Percentiles rank a stretch among this genome's conserved stretches.
Evolutionary conservation across 75 land plant genomes (phyloP).

Genomic region (Azolla pinnata): DNA sequence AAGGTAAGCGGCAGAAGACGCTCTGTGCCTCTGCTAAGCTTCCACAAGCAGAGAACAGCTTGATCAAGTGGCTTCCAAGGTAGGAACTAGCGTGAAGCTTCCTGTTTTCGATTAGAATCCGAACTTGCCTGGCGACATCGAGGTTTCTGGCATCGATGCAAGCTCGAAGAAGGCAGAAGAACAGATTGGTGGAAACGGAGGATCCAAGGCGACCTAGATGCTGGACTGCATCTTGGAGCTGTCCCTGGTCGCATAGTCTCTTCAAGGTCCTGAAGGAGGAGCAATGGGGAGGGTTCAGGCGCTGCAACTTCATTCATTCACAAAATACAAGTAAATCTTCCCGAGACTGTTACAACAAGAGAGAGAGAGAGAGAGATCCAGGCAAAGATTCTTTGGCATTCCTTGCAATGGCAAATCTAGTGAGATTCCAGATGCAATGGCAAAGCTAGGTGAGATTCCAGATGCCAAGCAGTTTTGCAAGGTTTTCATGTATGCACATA

Average conservation of each 20-base stretch:
- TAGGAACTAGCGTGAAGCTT: background rate
- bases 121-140: background rate
- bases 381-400: no score
- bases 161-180: background rate
- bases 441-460: no score
- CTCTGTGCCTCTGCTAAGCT: background rate
- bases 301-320: no score
- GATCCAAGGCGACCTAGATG: background rate
- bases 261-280: constrained; percentile 1
- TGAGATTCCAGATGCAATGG: no score
- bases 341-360: no score
- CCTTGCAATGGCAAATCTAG: no score
- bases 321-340: no score
- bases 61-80: background rate
- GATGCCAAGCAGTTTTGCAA: no score
- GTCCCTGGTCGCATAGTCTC: background rate
- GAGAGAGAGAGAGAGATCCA: no score
- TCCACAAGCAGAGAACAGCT: background rate
- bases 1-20: background rate
- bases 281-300: no score
- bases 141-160: background rate
- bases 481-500: no score
- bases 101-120: background rate
- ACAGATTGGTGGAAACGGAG: background rate
- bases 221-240: background rate